A percentile compares a stretch with the other conserved stretches of the same genome.
phyloP scores from a whole-genome alignment of 805 yeast species.

The Zygosaccharomyces siamensis region DNA sequence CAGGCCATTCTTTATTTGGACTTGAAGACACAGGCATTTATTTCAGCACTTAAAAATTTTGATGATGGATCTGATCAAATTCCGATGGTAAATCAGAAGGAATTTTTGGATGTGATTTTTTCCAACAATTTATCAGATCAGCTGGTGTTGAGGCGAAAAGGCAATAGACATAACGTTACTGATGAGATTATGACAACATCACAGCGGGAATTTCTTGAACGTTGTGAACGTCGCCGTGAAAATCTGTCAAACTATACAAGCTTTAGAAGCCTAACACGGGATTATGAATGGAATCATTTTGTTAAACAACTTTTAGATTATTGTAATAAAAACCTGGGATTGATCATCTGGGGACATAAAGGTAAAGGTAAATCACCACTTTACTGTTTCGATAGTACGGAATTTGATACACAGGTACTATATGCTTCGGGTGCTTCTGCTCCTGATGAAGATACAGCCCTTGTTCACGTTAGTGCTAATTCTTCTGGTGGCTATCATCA shows the following conservation, averaged over 20 bases:
- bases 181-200: conserved; percentile 57
- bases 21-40: conserved; percentile 91
- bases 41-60: conserved; percentile 65
- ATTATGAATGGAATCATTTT: conserved; percentile 83
- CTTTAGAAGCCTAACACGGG: conserved; percentile 54
- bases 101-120: conserved; percentile 68
- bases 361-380: conserved; percentile 34
- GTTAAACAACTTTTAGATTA: conserved; percentile 75
- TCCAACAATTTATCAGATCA: conserved; percentile 53
- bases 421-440: conserved; percentile 21
- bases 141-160: conserved; percentile 30
- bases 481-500: neutral
- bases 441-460: conserved; percentile 7
- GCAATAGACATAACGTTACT: conserved; percentile 6
- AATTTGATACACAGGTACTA: conserved; percentile 24
- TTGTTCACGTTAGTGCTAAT: neutral
- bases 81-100: conserved; percentile 32
- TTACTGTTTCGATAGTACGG: conserved; percentile 20
- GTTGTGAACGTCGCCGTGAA: conserved; percentile 69
- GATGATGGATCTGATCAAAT: conserved; percentile 13
- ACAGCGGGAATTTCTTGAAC: conserved; percentile 70
- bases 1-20: conserved; percentile 80
- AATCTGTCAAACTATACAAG: conserved; percentile 46
- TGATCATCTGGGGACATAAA: conserved; percentile 64
- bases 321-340: conserved; percentile 67